Conservation (phyloP, 768 basidiomycete species). For the Tylopilus subfusipes region DNA sequence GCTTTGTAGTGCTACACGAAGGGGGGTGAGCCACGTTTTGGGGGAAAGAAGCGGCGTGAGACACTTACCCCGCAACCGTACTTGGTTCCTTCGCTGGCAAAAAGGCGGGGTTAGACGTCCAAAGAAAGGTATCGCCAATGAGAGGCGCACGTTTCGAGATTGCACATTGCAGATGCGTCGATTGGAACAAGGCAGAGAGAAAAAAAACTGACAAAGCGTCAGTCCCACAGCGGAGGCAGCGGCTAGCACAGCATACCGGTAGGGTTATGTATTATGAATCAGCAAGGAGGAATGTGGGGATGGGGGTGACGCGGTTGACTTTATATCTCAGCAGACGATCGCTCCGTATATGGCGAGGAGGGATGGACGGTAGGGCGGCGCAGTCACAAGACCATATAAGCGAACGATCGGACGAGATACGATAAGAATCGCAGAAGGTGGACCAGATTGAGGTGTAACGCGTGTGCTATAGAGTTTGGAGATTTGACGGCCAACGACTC, state of each 20-base stretch:
- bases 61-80: conserved; percentile 60
- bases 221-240: not conserved
- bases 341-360: conserved; percentile 14
- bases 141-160: conserved; percentile 48
- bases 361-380: conserved; percentile 5
- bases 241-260: conserved; percentile 17
- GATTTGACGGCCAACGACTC: not conserved
- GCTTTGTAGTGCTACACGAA: conserved; percentile 60
- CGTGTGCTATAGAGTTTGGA: not conserved
- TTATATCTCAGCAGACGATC: conserved; percentile 30
- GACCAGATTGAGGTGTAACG: not conserved
- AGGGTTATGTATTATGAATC: not conserved
- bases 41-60: conserved; percentile 20
- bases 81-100: conserved; percentile 65
- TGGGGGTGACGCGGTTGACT: conserved; percentile 16
- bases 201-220: conserved; percentile 4
- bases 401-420: conserved; percentile 31
- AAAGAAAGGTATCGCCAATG: conserved; percentile 16
- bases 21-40: conserved; percentile 2
- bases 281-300: conserved; percentile 9
- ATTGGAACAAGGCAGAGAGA: conserved; percentile 7
- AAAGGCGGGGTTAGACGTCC: conserved; percentile 26
- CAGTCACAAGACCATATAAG: conserved; percentile 31
- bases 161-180: conserved; percentile 43
- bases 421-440: conserved; percentile 21